A percentile compares a stretch with the other conserved stretches of the same genome.
Conservation (phyloP, 225 moss, liverwort and hornwort species). For the Rhytidiadelphus loreus region DNA sequence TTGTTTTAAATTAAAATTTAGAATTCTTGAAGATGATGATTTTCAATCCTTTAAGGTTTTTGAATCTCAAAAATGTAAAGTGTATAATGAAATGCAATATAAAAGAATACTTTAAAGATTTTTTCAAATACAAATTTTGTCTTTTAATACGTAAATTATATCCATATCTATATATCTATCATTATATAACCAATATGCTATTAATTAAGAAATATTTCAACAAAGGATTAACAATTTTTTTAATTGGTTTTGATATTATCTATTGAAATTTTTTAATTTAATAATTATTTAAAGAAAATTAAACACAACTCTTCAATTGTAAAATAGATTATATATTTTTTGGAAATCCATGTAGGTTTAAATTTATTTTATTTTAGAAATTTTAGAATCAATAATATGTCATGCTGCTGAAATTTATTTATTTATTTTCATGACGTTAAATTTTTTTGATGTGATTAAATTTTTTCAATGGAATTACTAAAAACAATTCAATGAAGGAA, state of each 20-base stretch:
- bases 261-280: not conserved
- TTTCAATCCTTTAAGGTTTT: not conserved
- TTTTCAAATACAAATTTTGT: too few relatives aligned
- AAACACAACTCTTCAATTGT: rapidly evolving
- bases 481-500: not conserved
- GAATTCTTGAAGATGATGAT: not conserved
- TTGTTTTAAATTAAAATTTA: not conserved
- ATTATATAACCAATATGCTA: not conserved
- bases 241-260: not conserved
- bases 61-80: not conserved
- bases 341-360: not conserved
- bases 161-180: not conserved
- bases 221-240: rapidly evolving
- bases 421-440: not conserved
- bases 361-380: too few relatives aligned
- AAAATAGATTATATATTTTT: not conserved
- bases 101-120: too few relatives aligned
- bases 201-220: not conserved
- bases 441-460: not conserved
- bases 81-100: not conserved
- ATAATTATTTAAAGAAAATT: not conserved
- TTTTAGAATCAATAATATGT: too few relatives aligned
- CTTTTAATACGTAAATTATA: not conserved
- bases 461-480: not conserved
- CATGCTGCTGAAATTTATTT: too few relatives aligned